phyloP scores from a whole-genome alignment of 768 basidiomycete genomes.

The Russula griseocarnosa region DNA sequence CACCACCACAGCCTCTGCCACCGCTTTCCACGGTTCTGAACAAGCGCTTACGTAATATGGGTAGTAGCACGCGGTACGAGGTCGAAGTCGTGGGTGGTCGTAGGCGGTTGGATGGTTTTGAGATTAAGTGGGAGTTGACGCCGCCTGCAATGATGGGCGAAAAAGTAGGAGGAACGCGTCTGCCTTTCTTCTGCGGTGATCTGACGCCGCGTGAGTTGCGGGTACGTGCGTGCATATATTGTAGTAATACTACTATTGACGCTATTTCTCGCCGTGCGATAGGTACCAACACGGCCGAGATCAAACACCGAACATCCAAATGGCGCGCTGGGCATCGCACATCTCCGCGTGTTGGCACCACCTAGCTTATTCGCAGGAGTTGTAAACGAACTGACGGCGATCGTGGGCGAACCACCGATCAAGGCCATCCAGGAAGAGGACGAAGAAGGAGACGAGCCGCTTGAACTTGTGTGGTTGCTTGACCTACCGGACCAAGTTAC shows the following conservation, averaged over 20 bases:
- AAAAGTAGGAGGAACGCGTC: slow-evolving; percentile 30
- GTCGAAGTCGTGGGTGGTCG: slow-evolving; percentile 53
- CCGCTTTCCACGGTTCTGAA: slow-evolving; percentile 55
- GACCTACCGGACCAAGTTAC: slow-evolving; percentile 9
- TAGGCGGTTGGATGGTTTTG: slow-evolving; percentile 44
- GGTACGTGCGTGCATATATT: slow-evolving; percentile 35
- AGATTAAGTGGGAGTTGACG: slow-evolving; percentile 57
- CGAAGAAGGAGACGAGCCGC: not conserved
- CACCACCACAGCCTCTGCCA: slow-evolving; percentile 28
- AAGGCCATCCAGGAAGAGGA: slow-evolving; percentile 6
- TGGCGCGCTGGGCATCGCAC: slow-evolving; percentile 46
- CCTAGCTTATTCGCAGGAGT: slow-evolving; percentile 33
- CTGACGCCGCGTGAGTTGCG: slow-evolving; percentile 56
- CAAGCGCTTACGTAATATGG: slow-evolving; percentile 37
- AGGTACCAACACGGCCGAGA: not conserved
- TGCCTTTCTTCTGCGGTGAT: slow-evolving; percentile 76
- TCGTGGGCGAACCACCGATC: slow-evolving; percentile 44
- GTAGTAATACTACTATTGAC: not conserved
- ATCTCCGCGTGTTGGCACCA: slow-evolving; percentile 45
- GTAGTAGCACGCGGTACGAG: slow-evolving; percentile 42
- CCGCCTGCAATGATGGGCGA: slow-evolving; percentile 33
- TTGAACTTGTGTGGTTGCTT: slow-evolving; percentile 23
- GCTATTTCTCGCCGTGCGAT: not conserved
- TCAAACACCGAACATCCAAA: slow-evolving; percentile 30
- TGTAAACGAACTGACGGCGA: slow-evolving; percentile 43